A percentile compares a stretch with the other conserved stretches of the same genome.
phyloP scores from a whole-genome alignment of 1,139 yeast species.

The Geotrichum europaeum region DNA sequence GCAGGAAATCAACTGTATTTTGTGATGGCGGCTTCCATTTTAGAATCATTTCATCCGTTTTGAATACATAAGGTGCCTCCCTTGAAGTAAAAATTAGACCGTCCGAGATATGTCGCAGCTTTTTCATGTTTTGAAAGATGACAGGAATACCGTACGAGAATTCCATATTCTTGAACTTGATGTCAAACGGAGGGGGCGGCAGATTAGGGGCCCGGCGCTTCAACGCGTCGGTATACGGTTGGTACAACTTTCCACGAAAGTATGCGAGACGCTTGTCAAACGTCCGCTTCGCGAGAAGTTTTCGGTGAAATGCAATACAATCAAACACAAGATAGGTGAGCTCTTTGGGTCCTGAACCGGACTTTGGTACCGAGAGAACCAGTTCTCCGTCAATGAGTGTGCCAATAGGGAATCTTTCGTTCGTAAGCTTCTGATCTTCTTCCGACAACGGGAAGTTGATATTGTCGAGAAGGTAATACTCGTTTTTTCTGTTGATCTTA shows the following conservation, averaged over 20 bases:
- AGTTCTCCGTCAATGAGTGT: constrained; percentile 92
- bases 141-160: constrained; percentile 68
- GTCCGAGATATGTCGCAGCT: constrained; percentile 79
- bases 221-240: constrained; percentile 62
- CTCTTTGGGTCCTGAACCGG: constrained; percentile 48
- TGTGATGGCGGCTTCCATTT: constrained; percentile 99
- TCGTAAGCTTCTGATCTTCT: not conserved
- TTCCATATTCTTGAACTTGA: constrained; percentile 71
- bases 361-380: constrained; percentile 45
- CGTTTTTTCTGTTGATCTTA: constrained; percentile 75
- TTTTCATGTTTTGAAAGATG: constrained; percentile 38
- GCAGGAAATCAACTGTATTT: constrained; percentile 82
- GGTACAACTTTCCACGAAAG: constrained; percentile 47
- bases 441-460: constrained; percentile 73
- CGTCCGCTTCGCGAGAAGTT: constrained; percentile 59
- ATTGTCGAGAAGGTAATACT: constrained; percentile 71
- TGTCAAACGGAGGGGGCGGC: constrained; percentile 42
- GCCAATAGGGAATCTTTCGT: constrained; percentile 64
- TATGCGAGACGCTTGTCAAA: constrained; percentile 82
- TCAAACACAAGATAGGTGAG: constrained; percentile 84
- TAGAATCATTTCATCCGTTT: constrained; percentile 68
- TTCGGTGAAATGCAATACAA: constrained; percentile 77
- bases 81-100: constrained; percentile 93
- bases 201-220: constrained; percentile 64
- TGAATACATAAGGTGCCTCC: constrained; percentile 77